Evolutionary conservation across 2,329 filamentous ascomycete species (phyloP), one percentile per base, ranked within the genome.

Genomic region (Aspergillus pseudoterreus): DNA sequence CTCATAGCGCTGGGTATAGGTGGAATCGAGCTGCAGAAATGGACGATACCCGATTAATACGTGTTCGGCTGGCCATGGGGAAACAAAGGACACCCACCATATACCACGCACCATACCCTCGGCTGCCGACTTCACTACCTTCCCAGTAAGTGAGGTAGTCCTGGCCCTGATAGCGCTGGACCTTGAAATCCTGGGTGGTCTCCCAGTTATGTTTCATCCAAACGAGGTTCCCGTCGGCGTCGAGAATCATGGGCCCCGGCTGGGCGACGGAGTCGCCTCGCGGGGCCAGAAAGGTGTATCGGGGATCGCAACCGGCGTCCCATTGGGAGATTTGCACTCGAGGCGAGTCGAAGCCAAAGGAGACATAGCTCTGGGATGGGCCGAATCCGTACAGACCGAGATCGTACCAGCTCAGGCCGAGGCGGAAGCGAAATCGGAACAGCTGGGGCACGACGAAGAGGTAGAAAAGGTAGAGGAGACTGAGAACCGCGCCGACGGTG

Each of bases 201-300:
- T 55, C 62, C 53, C 53, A 62, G 8, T 57, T 57, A 8, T 54
- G 50, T 30, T 58, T 59, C 53, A 60, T 57, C 65, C 64, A 68
- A 8, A 66, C 60, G 10, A 68, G 44, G 15, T 63, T 50, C 1
- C 65, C 65, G 1, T 55, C 33, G 6, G 59, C 54, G 45, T 68
- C 63, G 17, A 68, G 54, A 9, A 68, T 63, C 56, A 62, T 59
- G 0, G 64, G 59, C 1, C 60, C 65, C 2, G 61, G 58, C 21
- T 64, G 47, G 15, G 56, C 51, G 9, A 68, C 54, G 2, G 65
- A 66, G 49, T 68, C 66, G 1, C 66, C 66, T 5, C 64, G 62
- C 2, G 66, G 66, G 12, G 66, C 64, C 6, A 69, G 41, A 38
- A 69, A 66, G 0, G 62, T 68, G 38, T 62, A 67, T 35, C 64